Evolutionary conservation across 148 eudicot genomes (phyloP).

Genomic region (Cornus controversa): DNA sequence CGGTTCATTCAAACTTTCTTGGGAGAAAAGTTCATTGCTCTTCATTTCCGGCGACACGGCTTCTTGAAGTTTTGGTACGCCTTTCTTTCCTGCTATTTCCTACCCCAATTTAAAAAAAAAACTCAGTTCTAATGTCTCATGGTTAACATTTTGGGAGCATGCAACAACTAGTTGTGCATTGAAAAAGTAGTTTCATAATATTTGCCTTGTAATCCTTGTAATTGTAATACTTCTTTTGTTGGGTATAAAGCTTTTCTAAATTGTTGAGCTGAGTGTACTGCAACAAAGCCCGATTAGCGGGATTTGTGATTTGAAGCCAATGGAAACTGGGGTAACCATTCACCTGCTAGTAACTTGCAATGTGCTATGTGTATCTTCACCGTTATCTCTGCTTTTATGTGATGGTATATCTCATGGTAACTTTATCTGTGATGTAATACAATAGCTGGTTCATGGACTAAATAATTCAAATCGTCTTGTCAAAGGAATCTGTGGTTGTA

Average conservation of each 20-base stretch:
- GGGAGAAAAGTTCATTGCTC: conserved; percentile 80
- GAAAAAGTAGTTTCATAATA: not conserved
- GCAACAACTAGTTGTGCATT: not conserved
- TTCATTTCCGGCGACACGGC: conserved; percentile 97
- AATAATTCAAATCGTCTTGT: not conserved
- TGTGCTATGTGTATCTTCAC: not conserved
- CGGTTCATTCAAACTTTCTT: conserved; percentile 92
- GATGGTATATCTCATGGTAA: not conserved
- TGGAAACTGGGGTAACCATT: not conserved
- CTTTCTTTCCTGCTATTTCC: conserved; percentile 8
- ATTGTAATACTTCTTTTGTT: not conserved
- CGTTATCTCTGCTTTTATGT: not conserved
- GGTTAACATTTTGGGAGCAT: not conserved
- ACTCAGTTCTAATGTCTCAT: not conserved
- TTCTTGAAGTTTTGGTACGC: conserved; percentile 93
- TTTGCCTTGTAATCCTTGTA: not conserved
- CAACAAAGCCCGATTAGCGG: not conserved
- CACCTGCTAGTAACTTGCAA: not conserved
- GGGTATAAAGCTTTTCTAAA: not conserved
- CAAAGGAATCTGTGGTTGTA: not conserved
- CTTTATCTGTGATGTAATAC: not conserved
- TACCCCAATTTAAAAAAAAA: not conserved
- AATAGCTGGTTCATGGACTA: not conserved
- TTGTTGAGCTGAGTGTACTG: conserved; percentile 1
- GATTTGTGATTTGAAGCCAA: not conserved